These are phyloP conservation scores for Boehmeria nivea DNA, from an alignment of 306 rosid genomes.

Conservation along the genomic window DNA sequence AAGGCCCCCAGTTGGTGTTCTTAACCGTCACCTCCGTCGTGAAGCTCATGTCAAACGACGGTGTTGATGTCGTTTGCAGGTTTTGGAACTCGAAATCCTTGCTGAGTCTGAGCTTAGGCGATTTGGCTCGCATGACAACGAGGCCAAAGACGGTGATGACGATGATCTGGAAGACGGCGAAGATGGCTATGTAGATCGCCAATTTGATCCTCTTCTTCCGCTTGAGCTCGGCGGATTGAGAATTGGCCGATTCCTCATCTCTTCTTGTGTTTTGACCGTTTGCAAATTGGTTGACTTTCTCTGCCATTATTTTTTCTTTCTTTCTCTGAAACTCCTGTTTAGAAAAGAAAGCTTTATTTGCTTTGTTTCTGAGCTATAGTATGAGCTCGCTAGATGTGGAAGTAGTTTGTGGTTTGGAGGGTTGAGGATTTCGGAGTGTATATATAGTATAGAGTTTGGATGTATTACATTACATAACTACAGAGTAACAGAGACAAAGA, in stretches of 20 bases:
- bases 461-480: no score
- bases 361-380: no score
- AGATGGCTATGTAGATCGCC: slow-evolving; percentile 13
- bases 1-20: slow-evolving; percentile 28
- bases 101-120: slow-evolving; percentile 19
- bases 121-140: slow-evolving; percentile 17
- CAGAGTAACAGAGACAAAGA: no score
- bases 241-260: no score
- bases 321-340: no score
- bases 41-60: slow-evolving; percentile 24
- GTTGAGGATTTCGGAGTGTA: no score
- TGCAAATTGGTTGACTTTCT: slow-evolving; percentile 14
- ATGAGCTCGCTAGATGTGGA: no score
- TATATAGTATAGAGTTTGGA: no score
- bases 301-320: no score
- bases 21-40: slow-evolving; percentile 19
- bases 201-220: slow-evolving; percentile 21
- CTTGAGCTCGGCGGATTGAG: no score
- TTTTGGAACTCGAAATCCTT: background rate
- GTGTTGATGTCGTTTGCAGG: background rate
- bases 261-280: slow-evolving; percentile 15
- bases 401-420: no score
- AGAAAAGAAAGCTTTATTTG: no score
- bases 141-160: slow-evolving; percentile 10
- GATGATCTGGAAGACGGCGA: slow-evolving; percentile 21